Evolutionary conservation across 257 asterid genomes (phyloP).

Genomic region (Scutellaria minor): DNA sequence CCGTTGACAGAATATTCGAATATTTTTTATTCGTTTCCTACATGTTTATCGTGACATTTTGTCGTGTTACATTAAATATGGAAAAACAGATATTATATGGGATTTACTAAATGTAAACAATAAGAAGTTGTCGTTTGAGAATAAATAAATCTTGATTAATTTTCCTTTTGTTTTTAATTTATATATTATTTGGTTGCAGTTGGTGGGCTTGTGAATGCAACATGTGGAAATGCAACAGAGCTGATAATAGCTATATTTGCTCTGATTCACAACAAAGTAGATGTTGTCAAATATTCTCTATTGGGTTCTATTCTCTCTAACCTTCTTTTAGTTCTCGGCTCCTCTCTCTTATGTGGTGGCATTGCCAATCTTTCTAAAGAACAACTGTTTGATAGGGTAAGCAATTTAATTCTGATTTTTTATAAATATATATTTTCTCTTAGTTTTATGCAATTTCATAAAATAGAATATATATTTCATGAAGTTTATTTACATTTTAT

Average conservation of each 20-base stretch:
- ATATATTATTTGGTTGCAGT: constrained; percentile 47
- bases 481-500: too few species aligned
- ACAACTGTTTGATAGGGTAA: constrained; percentile 78
- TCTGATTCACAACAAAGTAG: constrained; percentile 65
- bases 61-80: too few species aligned
- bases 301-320: constrained; percentile 91
- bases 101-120: too few species aligned
- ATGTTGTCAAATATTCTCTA: constrained; percentile 79
- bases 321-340: constrained; percentile 92
- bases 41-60: too few species aligned
- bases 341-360: constrained; percentile 96
- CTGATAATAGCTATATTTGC: constrained; percentile 85
- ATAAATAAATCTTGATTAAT: not conserved
- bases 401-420: not conserved
- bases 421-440: too few species aligned
- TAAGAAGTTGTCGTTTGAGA: too few species aligned
- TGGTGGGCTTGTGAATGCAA: constrained; percentile 96
- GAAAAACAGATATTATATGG: too few species aligned
- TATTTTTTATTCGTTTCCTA: too few species aligned
- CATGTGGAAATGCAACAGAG: constrained; percentile 98
- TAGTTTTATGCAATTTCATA: too few species aligned
- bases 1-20: too few species aligned
- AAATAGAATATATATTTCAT: too few species aligned
- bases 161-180: not conserved
- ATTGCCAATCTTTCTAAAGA: constrained; percentile 60